These are phyloP conservation scores for Thalia dealbata DNA, from an alignment of 176 grass and related monocot species.

Conservation along the genomic window DNA sequence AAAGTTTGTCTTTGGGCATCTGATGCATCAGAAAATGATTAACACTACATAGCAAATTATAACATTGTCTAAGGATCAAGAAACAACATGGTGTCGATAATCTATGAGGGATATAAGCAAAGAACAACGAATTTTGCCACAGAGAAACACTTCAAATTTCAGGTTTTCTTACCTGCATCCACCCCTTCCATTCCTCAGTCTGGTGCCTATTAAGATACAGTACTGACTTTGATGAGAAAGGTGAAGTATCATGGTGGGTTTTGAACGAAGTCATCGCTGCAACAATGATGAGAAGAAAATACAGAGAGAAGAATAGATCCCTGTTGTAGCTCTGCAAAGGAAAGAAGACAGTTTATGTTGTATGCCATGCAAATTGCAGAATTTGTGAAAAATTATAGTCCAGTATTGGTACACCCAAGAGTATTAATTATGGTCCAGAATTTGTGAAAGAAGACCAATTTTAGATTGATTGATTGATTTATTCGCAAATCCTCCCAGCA, in stretches of 20 bases:
- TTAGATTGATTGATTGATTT: too few relatives aligned
- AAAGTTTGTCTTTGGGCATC: background rate
- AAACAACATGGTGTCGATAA: background rate
- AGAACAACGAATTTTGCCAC: background rate
- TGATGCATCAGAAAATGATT: background rate
- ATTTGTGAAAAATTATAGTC: background rate
- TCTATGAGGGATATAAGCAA: background rate
- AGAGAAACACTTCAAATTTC: background rate
- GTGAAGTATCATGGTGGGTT: slow-evolving; percentile 12
- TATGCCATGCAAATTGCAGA: background rate
- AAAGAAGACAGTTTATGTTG: background rate
- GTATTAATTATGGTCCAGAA: too few relatives aligned
- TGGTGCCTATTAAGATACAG: slow-evolving; percentile 24
- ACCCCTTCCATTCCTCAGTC: slow-evolving; percentile 31
- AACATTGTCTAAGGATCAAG: background rate
- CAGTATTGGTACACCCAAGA: background rate
- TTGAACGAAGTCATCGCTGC: slow-evolving; percentile 25
- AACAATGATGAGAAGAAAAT: slow-evolving; percentile 27
- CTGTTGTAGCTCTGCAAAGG: slow-evolving; percentile 20
- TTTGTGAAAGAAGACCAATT: background rate
- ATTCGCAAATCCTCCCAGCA: too few relatives aligned
- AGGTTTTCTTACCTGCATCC: slow-evolving; percentile 21
- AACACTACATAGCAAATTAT: background rate
- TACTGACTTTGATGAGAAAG: slow-evolving; percentile 4
- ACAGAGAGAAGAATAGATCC: slow-evolving; percentile 24